Evolutionary conservation across 345 rosid species (phyloP), one percentile per base, ranked within the genome.

Genomic region (Erysimum cheiranthoides): DNA sequence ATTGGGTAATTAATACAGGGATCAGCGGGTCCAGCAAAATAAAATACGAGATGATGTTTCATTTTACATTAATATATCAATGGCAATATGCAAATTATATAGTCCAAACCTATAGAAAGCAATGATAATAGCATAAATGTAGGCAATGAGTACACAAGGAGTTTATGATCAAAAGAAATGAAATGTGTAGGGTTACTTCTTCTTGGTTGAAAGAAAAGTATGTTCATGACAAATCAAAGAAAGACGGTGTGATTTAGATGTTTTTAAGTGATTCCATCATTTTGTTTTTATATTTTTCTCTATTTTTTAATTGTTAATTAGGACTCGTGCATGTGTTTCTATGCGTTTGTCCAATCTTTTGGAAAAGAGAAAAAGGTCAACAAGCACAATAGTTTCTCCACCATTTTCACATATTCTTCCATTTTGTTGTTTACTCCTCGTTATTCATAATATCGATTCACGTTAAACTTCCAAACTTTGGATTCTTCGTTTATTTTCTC

Each of bases 101-200:
- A 77, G 80, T 77, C 62, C 56, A 71, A 43, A 76, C 73, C 76
- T 77, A 77, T 65, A 65, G 62, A 77, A 71, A 71, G 76, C 76
- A 77, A 77, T 77, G 72, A 77, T 77, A 77, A 57, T 77, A 71
- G 80, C 76, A 71, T 57, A 71, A 77, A 77, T 71, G 80, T 77
- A 77, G 80, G 80, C 62, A 77, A 77, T 77, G 76, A 77, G 76
- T 77, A 34, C 73, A 57, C 71, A 70, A 49, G 21, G 80, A 65
- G 80, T 77, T 77, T 65, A 18, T 77, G 76, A 65, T 71, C 27
- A 64, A 57, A 77, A 64, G 43, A 71, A 71, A 70, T 56, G 51
- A 77, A 77, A 77, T 56, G 72, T 70, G 80, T 77, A 77, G 80
- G 80, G 80, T 63, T 75, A 27, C 68, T 49, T 47, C 61, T 70